Evolutionary conservation across 2,329 filamentous ascomycete species (phyloP).

Genomic region (Lachnellula hyalina): DNA sequence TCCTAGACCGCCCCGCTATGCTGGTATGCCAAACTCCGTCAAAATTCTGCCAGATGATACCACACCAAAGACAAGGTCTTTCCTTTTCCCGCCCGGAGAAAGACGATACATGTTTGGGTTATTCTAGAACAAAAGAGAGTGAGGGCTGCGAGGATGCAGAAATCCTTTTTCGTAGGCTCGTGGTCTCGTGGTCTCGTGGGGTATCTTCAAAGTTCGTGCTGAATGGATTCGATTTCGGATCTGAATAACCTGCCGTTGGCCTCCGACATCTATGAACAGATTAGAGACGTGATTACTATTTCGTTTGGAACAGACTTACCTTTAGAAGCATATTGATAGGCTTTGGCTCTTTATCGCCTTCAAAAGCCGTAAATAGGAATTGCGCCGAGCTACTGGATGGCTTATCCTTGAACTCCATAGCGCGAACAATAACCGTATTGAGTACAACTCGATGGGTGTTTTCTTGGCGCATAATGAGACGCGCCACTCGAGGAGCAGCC

Average conservation of each 20-base stretch:
- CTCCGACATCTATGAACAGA: conserved; percentile 28
- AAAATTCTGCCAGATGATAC: conserved; percentile 13
- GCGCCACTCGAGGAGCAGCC: conserved; percentile 43
- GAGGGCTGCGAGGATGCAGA: not conserved
- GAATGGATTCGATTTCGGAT: conserved; percentile 32
- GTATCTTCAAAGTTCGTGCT: conserved; percentile 27
- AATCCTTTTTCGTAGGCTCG: not conserved
- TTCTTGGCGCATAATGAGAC: conserved; percentile 87
- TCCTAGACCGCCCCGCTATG: conserved; percentile 21
- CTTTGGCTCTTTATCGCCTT: conserved; percentile 48
- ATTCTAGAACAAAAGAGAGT: conserved; percentile 22
- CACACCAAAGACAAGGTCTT: conserved; percentile 5
- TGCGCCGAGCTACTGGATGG: conserved; percentile 48
- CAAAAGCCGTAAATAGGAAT: conserved; percentile 64
- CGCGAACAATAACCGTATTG: conserved; percentile 75
- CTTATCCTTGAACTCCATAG: conserved; percentile 74
- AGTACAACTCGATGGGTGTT: conserved; percentile 81
- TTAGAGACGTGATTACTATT: not conserved
- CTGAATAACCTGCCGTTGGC: conserved; percentile 29
- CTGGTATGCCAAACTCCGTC: conserved; percentile 26
- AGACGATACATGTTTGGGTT: conserved; percentile 12
- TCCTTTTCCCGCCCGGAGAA: conserved; percentile 8
- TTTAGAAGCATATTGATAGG: conserved; percentile 57
- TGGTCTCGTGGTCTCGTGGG: not conserved
- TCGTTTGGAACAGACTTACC: conserved; percentile 36